A percentile compares a stretch with the other conserved stretches of the same genome.
Conservation (phyloP, 176 grass and related monocot genomes). For the Tuctoria greenei region DNA sequence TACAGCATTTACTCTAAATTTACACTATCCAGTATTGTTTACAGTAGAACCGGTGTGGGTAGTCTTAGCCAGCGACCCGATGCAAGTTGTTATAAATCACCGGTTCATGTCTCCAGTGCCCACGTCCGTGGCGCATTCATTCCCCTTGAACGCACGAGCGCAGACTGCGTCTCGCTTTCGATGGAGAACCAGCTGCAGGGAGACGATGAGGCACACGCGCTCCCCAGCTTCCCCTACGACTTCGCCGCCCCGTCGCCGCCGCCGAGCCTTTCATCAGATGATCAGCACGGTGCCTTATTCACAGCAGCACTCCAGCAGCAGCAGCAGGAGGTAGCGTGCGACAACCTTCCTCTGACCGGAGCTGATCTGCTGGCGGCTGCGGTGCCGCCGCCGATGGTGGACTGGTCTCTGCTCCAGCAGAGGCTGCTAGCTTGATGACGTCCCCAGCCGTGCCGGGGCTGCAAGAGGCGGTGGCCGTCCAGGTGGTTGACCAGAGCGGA, state of each 20-base stretch:
- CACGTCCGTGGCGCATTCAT: background rate
- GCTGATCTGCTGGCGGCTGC: background rate
- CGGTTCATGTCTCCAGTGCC: conserved; percentile 19
- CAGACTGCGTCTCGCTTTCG: background rate
- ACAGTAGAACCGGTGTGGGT: no score
- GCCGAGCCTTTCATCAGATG: conserved; percentile 25
- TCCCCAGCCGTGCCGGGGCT: no score
- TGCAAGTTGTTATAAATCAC: conserved; percentile 28
- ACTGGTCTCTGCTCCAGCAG: conserved; percentile 43
- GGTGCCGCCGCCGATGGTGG: conserved; percentile 20
- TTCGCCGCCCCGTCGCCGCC: conserved; percentile 34
- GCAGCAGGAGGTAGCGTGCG: background rate
- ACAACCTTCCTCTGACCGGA: background rate
- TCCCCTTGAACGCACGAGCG: background rate
- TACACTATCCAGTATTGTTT: no score
- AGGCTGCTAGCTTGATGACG: conserved; percentile 2
- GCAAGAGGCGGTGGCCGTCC: background rate
- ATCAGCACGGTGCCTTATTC: conserved; percentile 29
- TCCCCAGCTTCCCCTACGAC: conserved; percentile 34
- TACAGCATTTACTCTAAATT: no score
- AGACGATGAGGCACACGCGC: conserved; percentile 30
- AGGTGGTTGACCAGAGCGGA: conserved; percentile 27
- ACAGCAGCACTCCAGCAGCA: background rate
- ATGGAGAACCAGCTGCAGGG: conserved; percentile 56
- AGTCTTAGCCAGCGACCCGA: background rate